phyloP scores from a whole-genome alignment of 2,329 filamentous ascomycete genomes.

The Colletotrichum eremochloae region DNA sequence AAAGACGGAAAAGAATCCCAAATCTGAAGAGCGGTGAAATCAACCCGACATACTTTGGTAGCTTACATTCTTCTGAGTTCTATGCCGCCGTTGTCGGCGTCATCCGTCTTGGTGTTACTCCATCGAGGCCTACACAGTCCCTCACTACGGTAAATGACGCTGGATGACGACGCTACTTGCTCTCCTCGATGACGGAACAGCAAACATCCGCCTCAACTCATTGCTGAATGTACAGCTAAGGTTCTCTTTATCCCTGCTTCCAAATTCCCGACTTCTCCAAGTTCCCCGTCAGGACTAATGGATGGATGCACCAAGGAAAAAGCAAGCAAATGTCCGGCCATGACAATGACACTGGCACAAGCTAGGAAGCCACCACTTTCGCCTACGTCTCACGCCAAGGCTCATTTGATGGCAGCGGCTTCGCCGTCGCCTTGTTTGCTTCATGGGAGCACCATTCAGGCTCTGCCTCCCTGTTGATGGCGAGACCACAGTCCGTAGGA shows the following conservation, averaged over 20 bases:
- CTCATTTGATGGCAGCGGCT: background rate
- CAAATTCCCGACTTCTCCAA: background rate
- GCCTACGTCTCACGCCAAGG: slow-evolving; percentile 22
- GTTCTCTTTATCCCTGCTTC: background rate
- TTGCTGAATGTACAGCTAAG: no score
- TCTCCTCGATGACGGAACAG: slow-evolving; percentile 2
- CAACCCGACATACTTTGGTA: background rate
- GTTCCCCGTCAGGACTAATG: slow-evolving; percentile 18
- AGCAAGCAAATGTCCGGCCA: slow-evolving; percentile 33
- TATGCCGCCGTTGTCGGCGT: background rate
- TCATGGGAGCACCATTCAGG: slow-evolving; percentile 7
- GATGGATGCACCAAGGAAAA: slow-evolving; percentile 24
- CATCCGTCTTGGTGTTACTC: slow-evolving; percentile 10
- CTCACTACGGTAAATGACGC: background rate
- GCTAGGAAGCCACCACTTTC: slow-evolving; percentile 24
- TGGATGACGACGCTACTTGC: background rate
- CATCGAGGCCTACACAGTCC: background rate
- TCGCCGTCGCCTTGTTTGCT: slow-evolving; percentile 11
- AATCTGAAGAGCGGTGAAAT: slow-evolving; percentile 24
- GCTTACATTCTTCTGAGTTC: slow-evolving; percentile 1
- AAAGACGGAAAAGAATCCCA: slow-evolving; percentile 24
- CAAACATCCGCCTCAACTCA: background rate
- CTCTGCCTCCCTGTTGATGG: background rate
- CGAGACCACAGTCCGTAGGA: background rate
- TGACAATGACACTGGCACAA: slow-evolving; percentile 30